phyloP scores from a whole-genome alignment of 441 rosid genomes.

The Pelargonium citronellum region DNA sequence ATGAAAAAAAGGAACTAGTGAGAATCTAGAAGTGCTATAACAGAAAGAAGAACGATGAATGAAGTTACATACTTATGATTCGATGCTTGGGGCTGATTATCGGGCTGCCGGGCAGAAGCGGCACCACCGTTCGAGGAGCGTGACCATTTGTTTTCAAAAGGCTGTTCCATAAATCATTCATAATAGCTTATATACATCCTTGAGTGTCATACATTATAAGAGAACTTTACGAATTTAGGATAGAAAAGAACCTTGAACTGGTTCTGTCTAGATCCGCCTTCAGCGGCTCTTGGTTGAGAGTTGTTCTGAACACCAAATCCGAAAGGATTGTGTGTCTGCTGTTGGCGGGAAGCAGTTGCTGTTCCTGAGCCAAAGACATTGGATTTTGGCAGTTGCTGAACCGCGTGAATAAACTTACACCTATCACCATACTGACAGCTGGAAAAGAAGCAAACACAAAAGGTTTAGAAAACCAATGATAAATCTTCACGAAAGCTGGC shows the following conservation, averaged over 20 bases:
- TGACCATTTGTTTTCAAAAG: conserved; percentile 75
- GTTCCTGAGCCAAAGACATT: conserved; percentile 54
- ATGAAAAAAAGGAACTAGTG: conserved; percentile 12
- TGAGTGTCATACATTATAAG: neutral
- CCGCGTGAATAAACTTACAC: conserved; percentile 64
- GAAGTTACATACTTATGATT: conserved; percentile 53
- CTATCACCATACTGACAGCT: conserved; percentile 80
- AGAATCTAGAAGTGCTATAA: neutral
- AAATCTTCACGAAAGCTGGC: neutral
- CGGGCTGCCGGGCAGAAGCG: conserved; percentile 41
- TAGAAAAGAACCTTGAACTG: conserved; percentile 55
- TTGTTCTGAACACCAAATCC: conserved; percentile 72
- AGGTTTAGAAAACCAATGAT: neutral
- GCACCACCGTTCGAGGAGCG: conserved; percentile 41
- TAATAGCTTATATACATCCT: neutral
- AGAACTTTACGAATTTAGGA: neutral
- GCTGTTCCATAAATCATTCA: conserved; percentile 36
- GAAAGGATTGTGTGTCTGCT: conserved; percentile 51
- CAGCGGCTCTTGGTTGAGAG: conserved; percentile 32
- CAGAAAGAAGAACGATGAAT: conserved; percentile 5
- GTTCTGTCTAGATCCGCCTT: conserved; percentile 33
- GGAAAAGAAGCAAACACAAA: conserved; percentile 20
- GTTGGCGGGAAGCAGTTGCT: conserved; percentile 30
- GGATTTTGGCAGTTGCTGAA: conserved; percentile 40
- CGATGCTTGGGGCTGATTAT: conserved; percentile 43